Evolutionary conservation across 2,329 filamentous ascomycete genomes (phyloP).

Genomic region (Verticillium nonalfalfae): DNA sequence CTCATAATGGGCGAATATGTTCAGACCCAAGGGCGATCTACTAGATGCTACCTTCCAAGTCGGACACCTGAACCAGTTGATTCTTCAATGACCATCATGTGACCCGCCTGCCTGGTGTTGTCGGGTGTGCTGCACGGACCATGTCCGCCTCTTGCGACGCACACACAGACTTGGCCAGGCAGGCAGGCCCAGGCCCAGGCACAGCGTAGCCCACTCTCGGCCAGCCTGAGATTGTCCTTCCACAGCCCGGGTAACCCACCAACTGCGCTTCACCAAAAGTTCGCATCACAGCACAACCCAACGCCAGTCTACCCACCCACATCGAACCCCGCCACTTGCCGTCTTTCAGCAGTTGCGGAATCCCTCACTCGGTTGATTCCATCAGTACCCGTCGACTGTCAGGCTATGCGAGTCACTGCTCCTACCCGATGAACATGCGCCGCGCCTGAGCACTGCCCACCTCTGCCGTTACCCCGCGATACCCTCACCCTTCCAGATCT

Average conservation of each 20-base stretch:
- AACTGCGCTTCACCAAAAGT: not conserved
- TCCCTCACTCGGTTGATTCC: not conserved
- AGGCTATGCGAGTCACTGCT: not conserved
- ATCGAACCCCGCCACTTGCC: not conserved
- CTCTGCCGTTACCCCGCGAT: not conserved
- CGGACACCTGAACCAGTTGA: too few species aligned
- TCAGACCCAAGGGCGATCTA: too few species aligned
- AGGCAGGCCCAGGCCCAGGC: not conserved
- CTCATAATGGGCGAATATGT: not conserved
- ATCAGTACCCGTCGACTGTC: not conserved
- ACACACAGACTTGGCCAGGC: not conserved
- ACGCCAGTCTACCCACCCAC: not conserved
- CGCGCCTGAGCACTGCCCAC: not conserved
- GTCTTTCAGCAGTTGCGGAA: not conserved
- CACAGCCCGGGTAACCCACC: not conserved
- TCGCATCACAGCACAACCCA: not conserved
- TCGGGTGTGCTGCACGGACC: not conserved
- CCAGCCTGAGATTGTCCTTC: not conserved
- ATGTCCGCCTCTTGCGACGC: not conserved
- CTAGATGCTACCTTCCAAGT: too few species aligned
- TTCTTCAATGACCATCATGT: not conserved
- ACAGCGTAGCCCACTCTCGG: not conserved
- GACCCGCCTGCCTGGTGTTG: not conserved
- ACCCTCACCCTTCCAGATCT: not conserved
- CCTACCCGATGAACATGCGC: not conserved